phyloP scores from a whole-genome alignment of 495 filamentous ascomycete genomes.

The Recurvomyces mirabilis region DNA sequence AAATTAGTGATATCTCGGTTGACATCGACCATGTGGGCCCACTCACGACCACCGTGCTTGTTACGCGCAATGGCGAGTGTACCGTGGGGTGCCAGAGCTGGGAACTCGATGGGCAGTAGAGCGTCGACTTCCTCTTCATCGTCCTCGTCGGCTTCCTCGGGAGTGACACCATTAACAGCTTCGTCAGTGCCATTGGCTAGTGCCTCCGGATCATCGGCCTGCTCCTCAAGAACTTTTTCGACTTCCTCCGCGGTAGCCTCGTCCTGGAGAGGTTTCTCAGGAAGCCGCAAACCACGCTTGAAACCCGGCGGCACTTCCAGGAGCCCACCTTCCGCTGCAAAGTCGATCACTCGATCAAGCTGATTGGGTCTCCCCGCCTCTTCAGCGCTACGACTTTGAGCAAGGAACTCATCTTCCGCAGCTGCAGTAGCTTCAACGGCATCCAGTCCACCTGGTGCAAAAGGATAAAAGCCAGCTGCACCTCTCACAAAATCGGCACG shows the following conservation, averaged over 20 bases:
- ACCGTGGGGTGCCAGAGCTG: slow-evolving; percentile 75
- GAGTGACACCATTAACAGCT: slow-evolving; percentile 16
- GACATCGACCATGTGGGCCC: slow-evolving; percentile 96
- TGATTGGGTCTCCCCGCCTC: slow-evolving; percentile 26
- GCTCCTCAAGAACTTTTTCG: slow-evolving; percentile 60
- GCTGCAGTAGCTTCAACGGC: slow-evolving; percentile 71
- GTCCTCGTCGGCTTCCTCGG: slow-evolving; percentile 31
- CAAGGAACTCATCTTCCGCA: slow-evolving; percentile 53
- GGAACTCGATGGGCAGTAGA: slow-evolving; percentile 85
- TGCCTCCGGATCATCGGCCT: slow-evolving; percentile 40
- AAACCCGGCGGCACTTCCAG: slow-evolving; percentile 79
- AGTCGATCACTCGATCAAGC: slow-evolving; percentile 71
- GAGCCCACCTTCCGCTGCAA: slow-evolving; percentile 64
- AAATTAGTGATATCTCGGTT: slow-evolving; percentile 87
- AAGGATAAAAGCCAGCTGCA: slow-evolving; percentile 89
- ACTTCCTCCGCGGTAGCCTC: slow-evolving; percentile 57
- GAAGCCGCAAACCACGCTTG: slow-evolving; percentile 62
- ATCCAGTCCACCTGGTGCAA: slow-evolving; percentile 85
- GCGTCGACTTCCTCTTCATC: slow-evolving; percentile 78
- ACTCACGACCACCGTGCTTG: slow-evolving; percentile 69
- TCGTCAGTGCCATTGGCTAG: slow-evolving; percentile 35
- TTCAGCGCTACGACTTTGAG: slow-evolving; percentile 12
- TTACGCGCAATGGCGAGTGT: slow-evolving; percentile 59
- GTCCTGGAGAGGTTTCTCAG: slow-evolving; percentile 46
- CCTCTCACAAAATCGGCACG: slow-evolving; percentile 92